A percentile compares a stretch with the other conserved stretches of the same genome.
Evolutionary conservation across 1,139 yeast species (phyloP).

Genomic region (Suhomyces kunorum): DNA sequence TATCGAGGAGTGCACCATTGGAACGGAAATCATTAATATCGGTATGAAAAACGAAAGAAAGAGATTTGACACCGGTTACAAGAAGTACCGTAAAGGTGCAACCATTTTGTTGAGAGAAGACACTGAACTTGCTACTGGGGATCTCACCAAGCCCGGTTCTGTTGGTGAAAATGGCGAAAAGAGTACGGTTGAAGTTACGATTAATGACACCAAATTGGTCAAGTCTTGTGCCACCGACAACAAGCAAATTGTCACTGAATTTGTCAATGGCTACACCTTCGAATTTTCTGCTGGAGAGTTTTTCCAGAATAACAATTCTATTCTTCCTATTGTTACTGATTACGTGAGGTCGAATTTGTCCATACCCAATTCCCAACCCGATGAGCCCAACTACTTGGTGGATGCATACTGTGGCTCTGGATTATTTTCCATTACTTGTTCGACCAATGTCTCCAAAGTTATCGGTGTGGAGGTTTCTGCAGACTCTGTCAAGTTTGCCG

Average conservation of each 20-base stretch:
- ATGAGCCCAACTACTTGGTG: conserved; percentile 64
- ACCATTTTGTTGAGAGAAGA: conserved; percentile 84
- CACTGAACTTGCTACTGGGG: conserved; percentile 40
- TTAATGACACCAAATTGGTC: conserved; percentile 25
- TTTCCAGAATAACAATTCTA: conserved; percentile 93
- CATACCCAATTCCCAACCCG: conserved; percentile 38
- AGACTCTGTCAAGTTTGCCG: conserved; percentile 87
- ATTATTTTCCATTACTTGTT: conserved; percentile 83
- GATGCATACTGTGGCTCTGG: conserved; percentile 99
- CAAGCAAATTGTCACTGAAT: conserved; percentile 79
- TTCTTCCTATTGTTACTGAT: conserved; percentile 75
- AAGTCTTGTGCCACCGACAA: conserved; percentile 67
- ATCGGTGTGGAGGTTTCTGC: conserved; percentile 95
- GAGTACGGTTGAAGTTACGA: conserved; percentile 25
- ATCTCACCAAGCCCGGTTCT: conserved; percentile 40
- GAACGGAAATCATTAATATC: conserved; percentile 71
- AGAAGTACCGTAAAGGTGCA: conserved; percentile 75
- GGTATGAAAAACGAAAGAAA: conserved; percentile 75
- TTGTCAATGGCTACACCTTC: conserved; percentile 71
- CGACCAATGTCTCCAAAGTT: conserved; percentile 74
- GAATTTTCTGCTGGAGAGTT: conserved; percentile 93
- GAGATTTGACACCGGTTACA: conserved; percentile 50
- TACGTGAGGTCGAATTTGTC: conserved; percentile 74
- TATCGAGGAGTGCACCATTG: conserved; percentile 91
- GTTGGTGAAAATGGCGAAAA: conserved; percentile 39